phyloP scores from a whole-genome alignment of 257 asterid genomes.

The Ehretia macrophylla region DNA sequence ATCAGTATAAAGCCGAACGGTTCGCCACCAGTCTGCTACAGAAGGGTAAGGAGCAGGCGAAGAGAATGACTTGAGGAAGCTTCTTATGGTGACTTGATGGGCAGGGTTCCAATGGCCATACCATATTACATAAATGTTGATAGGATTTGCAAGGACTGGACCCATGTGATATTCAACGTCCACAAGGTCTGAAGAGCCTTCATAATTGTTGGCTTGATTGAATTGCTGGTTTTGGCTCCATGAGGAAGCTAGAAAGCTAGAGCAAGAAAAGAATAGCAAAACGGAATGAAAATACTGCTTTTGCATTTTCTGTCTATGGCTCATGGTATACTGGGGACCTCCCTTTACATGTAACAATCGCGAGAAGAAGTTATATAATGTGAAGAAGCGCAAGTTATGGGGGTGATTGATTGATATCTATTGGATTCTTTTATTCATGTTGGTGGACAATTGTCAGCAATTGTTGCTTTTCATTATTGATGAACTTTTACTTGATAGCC shows the following conservation, averaged over 20 bases:
- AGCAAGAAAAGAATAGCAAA: not conserved
- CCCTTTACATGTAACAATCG: not conserved
- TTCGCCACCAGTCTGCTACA: slow-evolving; percentile 75
- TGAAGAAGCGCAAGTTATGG: not conserved
- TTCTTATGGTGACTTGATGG: slow-evolving; percentile 59
- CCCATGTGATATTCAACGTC: slow-evolving; percentile 82
- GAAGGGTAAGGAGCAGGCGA: slow-evolving; percentile 51
- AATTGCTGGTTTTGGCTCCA: slow-evolving; percentile 5
- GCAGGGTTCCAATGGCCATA: slow-evolving; percentile 61
- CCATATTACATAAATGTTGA: slow-evolving; percentile 66
- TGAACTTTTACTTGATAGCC: slow-evolving; percentile 36
- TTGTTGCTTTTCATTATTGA: slow-evolving; percentile 32
- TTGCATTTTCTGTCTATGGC: not conserved
- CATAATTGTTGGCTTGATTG: slow-evolving; percentile 31
- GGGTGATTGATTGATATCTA: slow-evolving; percentile 1
- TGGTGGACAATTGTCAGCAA: slow-evolving; percentile 16
- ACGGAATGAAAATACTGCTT: not conserved
- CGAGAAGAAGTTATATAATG: slow-evolving; percentile 16
- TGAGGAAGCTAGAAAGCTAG: not conserved
- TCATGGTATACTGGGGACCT: no score
- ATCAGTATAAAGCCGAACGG: slow-evolving; percentile 56
- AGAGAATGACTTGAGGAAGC: slow-evolving; percentile 53
- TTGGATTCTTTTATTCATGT: slow-evolving; percentile 23
- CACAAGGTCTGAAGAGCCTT: slow-evolving; percentile 67
- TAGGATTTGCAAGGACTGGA: slow-evolving; percentile 60